phyloP scores from a whole-genome alignment of 306 rosid genomes.

The Begonia fuchsioides region DNA sequence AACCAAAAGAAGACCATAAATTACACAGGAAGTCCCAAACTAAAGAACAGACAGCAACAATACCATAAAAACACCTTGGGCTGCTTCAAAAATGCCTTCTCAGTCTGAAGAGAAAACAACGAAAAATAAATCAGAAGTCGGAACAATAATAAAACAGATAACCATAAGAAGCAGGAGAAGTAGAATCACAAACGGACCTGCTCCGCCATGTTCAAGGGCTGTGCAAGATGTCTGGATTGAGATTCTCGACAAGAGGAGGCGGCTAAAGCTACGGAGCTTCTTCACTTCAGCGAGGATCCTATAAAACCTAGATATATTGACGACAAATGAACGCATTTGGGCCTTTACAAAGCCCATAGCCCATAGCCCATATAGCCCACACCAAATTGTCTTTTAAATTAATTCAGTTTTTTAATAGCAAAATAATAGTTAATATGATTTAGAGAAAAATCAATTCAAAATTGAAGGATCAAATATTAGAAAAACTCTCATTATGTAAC shows the following conservation, averaged over 20 bases:
- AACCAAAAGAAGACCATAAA: background rate
- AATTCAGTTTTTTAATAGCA: no score
- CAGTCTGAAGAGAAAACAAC: conserved; percentile 26
- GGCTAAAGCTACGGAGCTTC: conserved; percentile 6
- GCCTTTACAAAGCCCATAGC: background rate
- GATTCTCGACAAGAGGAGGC: background rate
- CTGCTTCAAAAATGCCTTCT: conserved; percentile 73
- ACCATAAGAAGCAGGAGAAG: background rate
- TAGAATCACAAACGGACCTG: conserved; percentile 17
- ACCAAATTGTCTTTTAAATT: no score
- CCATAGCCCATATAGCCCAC: no score
- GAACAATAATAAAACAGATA: background rate
- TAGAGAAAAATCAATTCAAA: no score
- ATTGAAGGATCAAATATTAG: no score
- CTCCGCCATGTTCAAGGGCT: conserved; percentile 48
- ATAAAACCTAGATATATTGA: conserved; percentile 5
- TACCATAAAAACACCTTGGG: conserved; percentile 60
- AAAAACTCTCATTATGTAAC: no score
- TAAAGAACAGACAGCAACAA: background rate
- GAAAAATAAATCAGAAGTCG: background rate
- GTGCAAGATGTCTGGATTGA: conserved; percentile 4
- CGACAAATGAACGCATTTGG: background rate
- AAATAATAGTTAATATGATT: no score
- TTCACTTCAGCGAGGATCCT: background rate
- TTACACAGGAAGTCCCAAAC: background rate